These are phyloP conservation scores for Gossypium longicalyx DNA, from an alignment of 345 rosid genomes.

Conservation along the genomic window DNA sequence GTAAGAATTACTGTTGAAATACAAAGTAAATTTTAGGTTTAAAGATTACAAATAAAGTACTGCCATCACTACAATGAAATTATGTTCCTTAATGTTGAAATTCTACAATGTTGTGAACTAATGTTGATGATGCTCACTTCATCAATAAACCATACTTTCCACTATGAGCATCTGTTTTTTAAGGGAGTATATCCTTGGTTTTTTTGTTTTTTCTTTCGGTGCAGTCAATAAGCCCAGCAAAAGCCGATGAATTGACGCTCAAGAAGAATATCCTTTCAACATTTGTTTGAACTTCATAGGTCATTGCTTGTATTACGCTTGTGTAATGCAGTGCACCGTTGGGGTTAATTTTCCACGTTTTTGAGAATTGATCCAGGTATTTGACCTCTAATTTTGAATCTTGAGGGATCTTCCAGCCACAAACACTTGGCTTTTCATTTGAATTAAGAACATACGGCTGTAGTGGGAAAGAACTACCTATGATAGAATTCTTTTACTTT, in stretches of 20 bases:
- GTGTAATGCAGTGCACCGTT: neutral
- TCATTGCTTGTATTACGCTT: neutral
- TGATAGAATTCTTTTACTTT: neutral
- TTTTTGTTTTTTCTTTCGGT: neutral
- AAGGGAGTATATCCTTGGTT: neutral
- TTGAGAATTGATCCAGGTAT: neutral
- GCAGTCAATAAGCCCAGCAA: slow-evolving; percentile 82
- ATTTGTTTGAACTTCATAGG: slow-evolving; percentile 31
- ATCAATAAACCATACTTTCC: neutral
- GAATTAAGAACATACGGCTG: neutral
- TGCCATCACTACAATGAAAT: neutral
- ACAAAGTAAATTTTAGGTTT: neutral
- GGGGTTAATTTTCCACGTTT: neutral
- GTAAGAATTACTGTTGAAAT: slow-evolving; percentile 25
- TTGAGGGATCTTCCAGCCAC: slow-evolving; percentile 8
- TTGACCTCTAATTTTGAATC: too few relatives aligned
- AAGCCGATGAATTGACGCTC: slow-evolving; percentile 79
- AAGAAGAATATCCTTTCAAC: slow-evolving; percentile 67
- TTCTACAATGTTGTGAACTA: neutral
- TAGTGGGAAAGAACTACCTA: neutral
- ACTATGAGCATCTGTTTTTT: neutral
- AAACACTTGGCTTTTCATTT: slow-evolving; percentile 2
- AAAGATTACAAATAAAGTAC: too few relatives aligned
- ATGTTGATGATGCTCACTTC: neutral
- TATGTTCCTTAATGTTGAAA: neutral